Conservation (phyloP, 2,329 filamentous ascomycete genomes). For the Fusarium aywerte region DNA sequence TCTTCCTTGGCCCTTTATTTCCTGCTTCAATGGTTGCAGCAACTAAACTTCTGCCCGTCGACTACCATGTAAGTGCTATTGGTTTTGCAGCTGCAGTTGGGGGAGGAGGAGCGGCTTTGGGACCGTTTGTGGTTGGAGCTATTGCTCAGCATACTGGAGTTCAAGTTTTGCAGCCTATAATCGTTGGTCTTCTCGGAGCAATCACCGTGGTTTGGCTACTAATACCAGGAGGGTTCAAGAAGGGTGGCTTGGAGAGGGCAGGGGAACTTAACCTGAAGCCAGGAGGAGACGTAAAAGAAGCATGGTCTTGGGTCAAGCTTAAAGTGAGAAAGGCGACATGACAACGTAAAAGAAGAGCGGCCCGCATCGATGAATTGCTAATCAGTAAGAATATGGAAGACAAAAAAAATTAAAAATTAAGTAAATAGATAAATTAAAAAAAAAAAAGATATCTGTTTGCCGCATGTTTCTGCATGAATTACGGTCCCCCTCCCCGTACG, state of each 20-base stretch:
- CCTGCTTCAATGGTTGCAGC: conserved; percentile 78
- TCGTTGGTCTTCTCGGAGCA: conserved; percentile 60
- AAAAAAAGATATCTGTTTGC: no score
- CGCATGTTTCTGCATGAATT: no score
- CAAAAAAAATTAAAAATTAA: no score
- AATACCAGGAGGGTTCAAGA: conserved; percentile 54
- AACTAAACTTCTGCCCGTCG: conserved; percentile 77
- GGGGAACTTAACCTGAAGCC: conserved; percentile 51
- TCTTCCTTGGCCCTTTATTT: conserved; percentile 84
- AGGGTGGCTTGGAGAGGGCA: conserved; percentile 56
- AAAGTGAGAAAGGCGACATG: background rate
- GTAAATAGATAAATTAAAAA: no score
- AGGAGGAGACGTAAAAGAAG: conserved; percentile 48
- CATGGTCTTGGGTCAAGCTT: conserved; percentile 29
- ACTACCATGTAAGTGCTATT: conserved; percentile 82
- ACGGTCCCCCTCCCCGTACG: conserved; percentile 1
- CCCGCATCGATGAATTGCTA: background rate
- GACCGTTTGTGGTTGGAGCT: conserved; percentile 75
- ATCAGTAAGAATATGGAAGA: no score
- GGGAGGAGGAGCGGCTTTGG: conserved; percentile 73
- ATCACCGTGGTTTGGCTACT: conserved; percentile 59
- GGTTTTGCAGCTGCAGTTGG: conserved; percentile 85
- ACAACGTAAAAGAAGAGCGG: background rate
- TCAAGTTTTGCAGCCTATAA: conserved; percentile 65
- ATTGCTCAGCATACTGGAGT: conserved; percentile 70